Evolutionary conservation across 805 yeast species (phyloP), one percentile per base, ranked within the genome.

Genomic region (Yamadazyma olivae): DNA sequence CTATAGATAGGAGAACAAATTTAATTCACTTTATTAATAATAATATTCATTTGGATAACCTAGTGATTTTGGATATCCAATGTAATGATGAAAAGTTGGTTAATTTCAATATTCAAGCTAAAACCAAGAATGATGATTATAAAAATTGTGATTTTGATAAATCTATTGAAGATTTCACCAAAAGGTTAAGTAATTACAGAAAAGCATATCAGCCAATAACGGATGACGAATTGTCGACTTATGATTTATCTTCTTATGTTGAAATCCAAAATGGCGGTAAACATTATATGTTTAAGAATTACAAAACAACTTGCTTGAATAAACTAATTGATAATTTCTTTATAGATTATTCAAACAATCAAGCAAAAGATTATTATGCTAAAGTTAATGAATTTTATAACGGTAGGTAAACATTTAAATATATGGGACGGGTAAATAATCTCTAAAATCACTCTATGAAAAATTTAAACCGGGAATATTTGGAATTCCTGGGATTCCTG

Each of bases 81-180:
- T 79, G 85, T 49, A 56, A 66, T n/a, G 75, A 79, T 50, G 55
- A 56, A 20, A 64, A 65, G 13, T 66, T 79, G 20, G 57, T 80
- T 46, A 65, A 74, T 40, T 83, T 55, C 54, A 83, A 83, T 56
- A 78, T 82, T 36, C 79, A 75, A 47, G 75, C 77, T 34, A 83
- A 83, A 54, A 72, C 88, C 0, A 64, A 61, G 35, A 81, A 80
- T 50, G 70, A 67, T 25, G 90, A 83, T 53, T 83, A 83, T 54
- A 59, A 54, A 36, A 71, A 71, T 31, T 64, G 66, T 44, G 73
- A 76, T 29, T 74, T 77, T 45, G 68, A 68, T 22, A 51, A 51
- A 5, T 79, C 88, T 3, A 70, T 81, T 13, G 45, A 58, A 3
- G 89, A 82, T 59, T 83, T 83, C 49, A 65, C 79, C 28, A 64